Evolutionary conservation across 495 filamentous ascomycete species (phyloP).

Genomic region (Neurospora pannonica): DNA sequence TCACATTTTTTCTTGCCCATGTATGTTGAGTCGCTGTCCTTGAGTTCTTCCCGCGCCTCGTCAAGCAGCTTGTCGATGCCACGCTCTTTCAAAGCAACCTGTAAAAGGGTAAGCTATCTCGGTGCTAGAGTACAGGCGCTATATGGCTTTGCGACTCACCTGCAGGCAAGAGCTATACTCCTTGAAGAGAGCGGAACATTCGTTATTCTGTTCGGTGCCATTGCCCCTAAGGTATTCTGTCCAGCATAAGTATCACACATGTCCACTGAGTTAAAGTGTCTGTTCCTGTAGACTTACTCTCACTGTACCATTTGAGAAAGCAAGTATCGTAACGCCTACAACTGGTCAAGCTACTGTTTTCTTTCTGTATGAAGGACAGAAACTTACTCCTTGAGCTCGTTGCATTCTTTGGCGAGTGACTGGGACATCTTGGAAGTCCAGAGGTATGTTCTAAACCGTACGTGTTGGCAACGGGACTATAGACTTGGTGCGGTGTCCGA

Average conservation of each 20-base stretch:
- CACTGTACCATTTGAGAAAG: constrained; percentile 94
- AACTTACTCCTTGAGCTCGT: constrained; percentile 76
- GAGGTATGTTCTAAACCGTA: background rate
- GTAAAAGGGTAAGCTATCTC: background rate
- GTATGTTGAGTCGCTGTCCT: constrained; percentile 67
- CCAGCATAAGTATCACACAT: background rate
- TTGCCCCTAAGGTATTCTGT: constrained; percentile 79
- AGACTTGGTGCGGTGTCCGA: background rate
- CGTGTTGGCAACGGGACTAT: background rate
- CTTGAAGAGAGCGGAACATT: constrained; percentile 75
- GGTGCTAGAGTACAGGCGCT: background rate
- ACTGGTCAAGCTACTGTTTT: constrained; percentile 2
- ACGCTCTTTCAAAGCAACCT: constrained; percentile 74
- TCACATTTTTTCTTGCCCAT: constrained; percentile 45
- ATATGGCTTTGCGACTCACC: constrained; percentile 35
- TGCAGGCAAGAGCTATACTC: constrained; percentile 75
- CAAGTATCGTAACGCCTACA: constrained; percentile 78
- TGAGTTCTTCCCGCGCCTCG: constrained; percentile 72
- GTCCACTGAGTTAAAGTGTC: background rate
- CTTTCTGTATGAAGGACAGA: background rate
- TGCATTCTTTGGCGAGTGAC: constrained; percentile 60
- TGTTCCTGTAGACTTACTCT: constrained; percentile 50
- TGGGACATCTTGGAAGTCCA: constrained; percentile 38
- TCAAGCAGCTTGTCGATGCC: constrained; percentile 83
- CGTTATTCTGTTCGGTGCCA: constrained; percentile 57